Evolutionary conservation across 352 stramenopile species (phyloP).

Genomic region (Phytopythium cucurbitacearum): DNA sequence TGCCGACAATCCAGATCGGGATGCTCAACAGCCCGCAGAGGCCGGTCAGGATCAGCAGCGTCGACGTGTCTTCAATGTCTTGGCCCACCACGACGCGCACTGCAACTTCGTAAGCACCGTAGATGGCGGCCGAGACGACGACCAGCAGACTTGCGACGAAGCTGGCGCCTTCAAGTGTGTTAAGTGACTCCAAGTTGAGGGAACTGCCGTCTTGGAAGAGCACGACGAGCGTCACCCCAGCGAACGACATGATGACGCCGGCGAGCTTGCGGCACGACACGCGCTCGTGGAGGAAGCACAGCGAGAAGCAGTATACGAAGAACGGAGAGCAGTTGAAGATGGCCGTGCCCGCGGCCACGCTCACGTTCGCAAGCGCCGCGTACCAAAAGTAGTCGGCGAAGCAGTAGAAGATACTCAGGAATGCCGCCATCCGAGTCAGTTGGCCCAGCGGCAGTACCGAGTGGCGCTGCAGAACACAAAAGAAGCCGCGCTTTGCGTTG

Average conservation of each 20-base stretch:
- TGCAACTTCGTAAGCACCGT: conserved; percentile 44
- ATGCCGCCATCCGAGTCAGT: conserved; percentile 29
- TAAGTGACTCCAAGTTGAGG: too few species aligned
- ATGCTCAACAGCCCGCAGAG: conserved; percentile 41
- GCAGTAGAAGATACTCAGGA: conserved; percentile 39
- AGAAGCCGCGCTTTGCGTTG: conserved; percentile 13
- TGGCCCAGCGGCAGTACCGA: conserved; percentile 27
- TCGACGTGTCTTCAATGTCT: conserved; percentile 44
- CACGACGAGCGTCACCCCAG: conserved; percentile 28
- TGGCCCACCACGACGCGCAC: conserved; percentile 29
- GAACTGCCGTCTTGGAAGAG: conserved; percentile 16
- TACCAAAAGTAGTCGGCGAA: conserved; percentile 44
- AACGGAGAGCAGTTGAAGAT: conserved; percentile 33
- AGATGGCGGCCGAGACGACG: conserved; percentile 35
- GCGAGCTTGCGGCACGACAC: conserved; percentile 21
- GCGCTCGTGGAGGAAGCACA: conserved; percentile 33
- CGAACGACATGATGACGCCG: conserved; percentile 27
- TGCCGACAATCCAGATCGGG: conserved; percentile 45
- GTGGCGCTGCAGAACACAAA: conserved; percentile 27
- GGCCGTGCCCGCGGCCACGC: conserved; percentile 20
- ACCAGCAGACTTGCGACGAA: conserved; percentile 39
- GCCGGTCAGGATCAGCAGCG: conserved; percentile 35
- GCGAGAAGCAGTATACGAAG: conserved; percentile 45
- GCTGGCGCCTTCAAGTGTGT: conserved; percentile 12
- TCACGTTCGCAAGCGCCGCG: conserved; percentile 25